These are phyloP conservation scores for Brassica hybrid DNA, from an alignment of 441 rosid species.

Conservation along the genomic window DNA sequence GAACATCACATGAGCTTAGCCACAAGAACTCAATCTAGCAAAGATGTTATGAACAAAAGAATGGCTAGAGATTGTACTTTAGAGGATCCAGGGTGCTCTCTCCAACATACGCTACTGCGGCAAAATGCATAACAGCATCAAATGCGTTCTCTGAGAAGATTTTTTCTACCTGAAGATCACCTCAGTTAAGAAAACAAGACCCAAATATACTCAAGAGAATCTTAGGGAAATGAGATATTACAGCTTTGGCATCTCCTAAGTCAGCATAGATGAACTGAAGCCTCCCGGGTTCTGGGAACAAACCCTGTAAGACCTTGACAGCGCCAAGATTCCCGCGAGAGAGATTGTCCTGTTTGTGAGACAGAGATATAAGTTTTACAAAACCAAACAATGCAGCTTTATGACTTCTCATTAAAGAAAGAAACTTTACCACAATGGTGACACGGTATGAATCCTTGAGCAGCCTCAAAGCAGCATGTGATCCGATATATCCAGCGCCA, in stretches of 20 bases:
- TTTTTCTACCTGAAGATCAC: slow-evolving; percentile 51
- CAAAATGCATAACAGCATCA: slow-evolving; percentile 76
- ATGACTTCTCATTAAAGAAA: not conserved
- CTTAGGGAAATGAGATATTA: slow-evolving; percentile 53
- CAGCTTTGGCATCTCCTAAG: slow-evolving; percentile 86
- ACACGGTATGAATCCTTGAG: slow-evolving; percentile 84
- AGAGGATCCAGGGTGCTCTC: slow-evolving; percentile 68
- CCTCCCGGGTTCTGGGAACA: slow-evolving; percentile 90
- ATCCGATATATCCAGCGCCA: slow-evolving; percentile 98
- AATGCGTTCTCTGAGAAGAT: slow-evolving; percentile 59
- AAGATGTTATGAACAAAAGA: slow-evolving; percentile 1
- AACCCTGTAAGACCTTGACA: slow-evolving; percentile 71
- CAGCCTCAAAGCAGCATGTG: slow-evolving; percentile 88
- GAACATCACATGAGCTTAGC: not conserved
- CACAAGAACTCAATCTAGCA: slow-evolving; percentile 10
- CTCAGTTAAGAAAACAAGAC: slow-evolving; percentile 16
- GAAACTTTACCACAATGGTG: slow-evolving; percentile 73
- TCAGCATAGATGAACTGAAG: slow-evolving; percentile 93
- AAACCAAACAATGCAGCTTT: slow-evolving; percentile 1
- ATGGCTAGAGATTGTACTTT: slow-evolving; percentile 42
- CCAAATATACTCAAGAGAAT: not conserved
- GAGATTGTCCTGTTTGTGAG: slow-evolving; percentile 78
- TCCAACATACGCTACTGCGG: slow-evolving; percentile 69
- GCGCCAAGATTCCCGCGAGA: slow-evolving; percentile 95
- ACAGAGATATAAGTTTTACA: slow-evolving; percentile 6